These are phyloP conservation scores for Hyphopichia fennica DNA, from an alignment of 1,139 yeast genomes.

Conservation along the genomic window DNA sequence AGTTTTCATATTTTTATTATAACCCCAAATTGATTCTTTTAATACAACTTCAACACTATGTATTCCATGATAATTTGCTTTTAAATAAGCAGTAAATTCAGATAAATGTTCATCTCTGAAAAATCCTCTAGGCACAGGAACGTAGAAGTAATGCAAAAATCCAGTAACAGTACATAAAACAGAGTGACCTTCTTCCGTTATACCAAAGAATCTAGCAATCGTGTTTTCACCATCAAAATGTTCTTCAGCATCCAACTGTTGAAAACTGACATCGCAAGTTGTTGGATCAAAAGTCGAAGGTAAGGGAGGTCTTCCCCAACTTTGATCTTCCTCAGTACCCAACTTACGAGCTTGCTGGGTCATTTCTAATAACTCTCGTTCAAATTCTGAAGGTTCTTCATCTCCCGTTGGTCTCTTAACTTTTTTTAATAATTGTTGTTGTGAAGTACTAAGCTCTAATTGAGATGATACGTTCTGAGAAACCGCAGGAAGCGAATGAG, in stretches of 20 bases:
- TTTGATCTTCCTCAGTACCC: constrained; percentile 46
- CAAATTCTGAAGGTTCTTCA: constrained; percentile 61
- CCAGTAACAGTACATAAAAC: constrained; percentile 89
- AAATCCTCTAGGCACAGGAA: constrained; percentile 86
- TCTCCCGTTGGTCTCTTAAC: constrained; percentile 34
- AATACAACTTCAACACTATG: constrained; percentile 60
- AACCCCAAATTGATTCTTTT: constrained; percentile 95
- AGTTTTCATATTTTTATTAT: constrained; percentile 69
- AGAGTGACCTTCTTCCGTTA: constrained; percentile 83
- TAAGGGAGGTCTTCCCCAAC: constrained; percentile 62
- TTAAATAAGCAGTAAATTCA: constrained; percentile 49
- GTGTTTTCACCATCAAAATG: constrained; percentile 57
- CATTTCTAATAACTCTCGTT: constrained; percentile 63
- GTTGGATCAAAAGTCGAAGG: constrained; percentile 50
- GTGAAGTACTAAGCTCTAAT: constrained; percentile 26
- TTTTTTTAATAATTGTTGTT: constrained; percentile 36
- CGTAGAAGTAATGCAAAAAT: constrained; percentile 86
- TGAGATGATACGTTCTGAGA: constrained; percentile 28
- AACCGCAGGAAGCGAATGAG: constrained; percentile 47
- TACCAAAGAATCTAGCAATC: constrained; percentile 85
- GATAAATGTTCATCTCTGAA: constrained; percentile 52
- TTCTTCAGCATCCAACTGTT: constrained; percentile 95
- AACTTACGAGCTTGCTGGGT: constrained; percentile 33
- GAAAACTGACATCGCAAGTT: constrained; percentile 64
- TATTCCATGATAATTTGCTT: constrained; percentile 55